phyloP scores from a whole-genome alignment of 768 basidiomycete genomes.

The Galerina sulciceps region DNA sequence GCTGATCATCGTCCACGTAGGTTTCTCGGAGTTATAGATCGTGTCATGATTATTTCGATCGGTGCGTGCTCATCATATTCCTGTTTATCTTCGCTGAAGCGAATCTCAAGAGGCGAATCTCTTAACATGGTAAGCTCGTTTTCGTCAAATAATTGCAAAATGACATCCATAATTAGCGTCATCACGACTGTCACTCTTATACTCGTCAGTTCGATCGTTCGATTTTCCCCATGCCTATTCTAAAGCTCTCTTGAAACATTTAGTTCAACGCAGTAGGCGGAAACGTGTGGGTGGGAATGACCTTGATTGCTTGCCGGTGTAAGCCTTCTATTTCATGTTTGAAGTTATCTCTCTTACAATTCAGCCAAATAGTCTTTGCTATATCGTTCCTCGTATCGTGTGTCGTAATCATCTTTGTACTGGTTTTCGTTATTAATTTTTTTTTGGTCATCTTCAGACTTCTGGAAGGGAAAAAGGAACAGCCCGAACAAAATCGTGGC shows the following conservation, averaged over 20 bases:
- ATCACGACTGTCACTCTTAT: not conserved
- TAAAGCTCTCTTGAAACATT: no score
- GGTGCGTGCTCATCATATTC: not conserved
- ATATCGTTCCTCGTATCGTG: not conserved
- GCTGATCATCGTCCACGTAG: no score
- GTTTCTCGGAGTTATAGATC: not conserved
- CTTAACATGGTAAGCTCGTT: not conserved
- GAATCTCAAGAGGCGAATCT: not conserved
- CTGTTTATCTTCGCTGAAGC: not conserved
- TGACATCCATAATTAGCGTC: not conserved
- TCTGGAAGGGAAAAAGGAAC: not conserved
- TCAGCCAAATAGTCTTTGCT: not conserved
- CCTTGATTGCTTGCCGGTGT: conserved; percentile 9
- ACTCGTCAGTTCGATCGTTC: not conserved
- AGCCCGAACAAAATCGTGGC: not conserved
- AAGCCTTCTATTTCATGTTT: not conserved
- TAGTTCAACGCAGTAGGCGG: conserved; percentile 1
- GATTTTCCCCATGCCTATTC: not conserved
- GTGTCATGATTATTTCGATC: not conserved
- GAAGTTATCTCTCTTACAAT: not conserved
- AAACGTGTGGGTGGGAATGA: conserved; percentile 6
- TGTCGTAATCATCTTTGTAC: not conserved
- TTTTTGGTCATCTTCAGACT: not conserved
- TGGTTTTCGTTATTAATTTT: not conserved
- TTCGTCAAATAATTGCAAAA: no score